A percentile compares a stretch with the other conserved stretches of the same genome.
Conservation (phyloP, 2,329 filamentous ascomycete genomes). For the Cladorrhinum sp. region DNA sequence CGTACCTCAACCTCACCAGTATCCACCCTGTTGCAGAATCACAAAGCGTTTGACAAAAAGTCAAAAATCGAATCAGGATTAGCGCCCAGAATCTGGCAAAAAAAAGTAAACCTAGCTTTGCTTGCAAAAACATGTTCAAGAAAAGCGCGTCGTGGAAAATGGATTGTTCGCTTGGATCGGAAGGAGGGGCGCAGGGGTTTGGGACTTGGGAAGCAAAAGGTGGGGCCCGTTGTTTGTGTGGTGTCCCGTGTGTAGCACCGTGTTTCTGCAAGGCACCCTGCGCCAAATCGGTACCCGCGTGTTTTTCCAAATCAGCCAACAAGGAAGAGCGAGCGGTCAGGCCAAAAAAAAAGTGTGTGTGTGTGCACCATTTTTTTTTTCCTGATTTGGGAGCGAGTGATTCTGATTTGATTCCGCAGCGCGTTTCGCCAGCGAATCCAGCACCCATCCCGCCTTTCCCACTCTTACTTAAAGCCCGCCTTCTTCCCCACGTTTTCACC, state of each 20-base stretch:
- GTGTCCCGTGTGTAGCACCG: slow-evolving; percentile 6
- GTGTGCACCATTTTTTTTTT: not conserved
- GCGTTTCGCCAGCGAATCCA: slow-evolving; percentile 3
- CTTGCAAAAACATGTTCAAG: not conserved
- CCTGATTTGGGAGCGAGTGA: slow-evolving; percentile 7
- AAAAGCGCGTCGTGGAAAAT: not conserved
- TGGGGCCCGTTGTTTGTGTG: slow-evolving; percentile 13
- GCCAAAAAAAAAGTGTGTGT: not conserved
- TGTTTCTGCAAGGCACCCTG: slow-evolving; percentile 14
- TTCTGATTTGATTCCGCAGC: slow-evolving; percentile 26
- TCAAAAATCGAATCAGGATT: slow-evolving; percentile 12
- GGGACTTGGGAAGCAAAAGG: not conserved
- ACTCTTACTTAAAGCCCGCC: slow-evolving; percentile 26
- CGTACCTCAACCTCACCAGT: not conserved
- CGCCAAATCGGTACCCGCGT: slow-evolving; percentile 9
- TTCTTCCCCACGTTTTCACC: slow-evolving; percentile 29
- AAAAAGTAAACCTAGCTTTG: no score
- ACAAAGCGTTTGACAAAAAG: not conserved
- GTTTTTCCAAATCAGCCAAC: slow-evolving; percentile 28
- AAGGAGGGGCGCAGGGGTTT: not conserved
- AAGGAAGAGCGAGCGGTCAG: not conserved
- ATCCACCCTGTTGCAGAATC: not conserved
- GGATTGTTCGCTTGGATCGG: not conserved
- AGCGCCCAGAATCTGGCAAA: not conserved
- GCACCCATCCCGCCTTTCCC: slow-evolving; percentile 22